Evolutionary conservation across 2,329 filamentous ascomycete species (phyloP), one percentile per base, ranked within the genome.

Genomic region (Bretziella fagacearum): DNA sequence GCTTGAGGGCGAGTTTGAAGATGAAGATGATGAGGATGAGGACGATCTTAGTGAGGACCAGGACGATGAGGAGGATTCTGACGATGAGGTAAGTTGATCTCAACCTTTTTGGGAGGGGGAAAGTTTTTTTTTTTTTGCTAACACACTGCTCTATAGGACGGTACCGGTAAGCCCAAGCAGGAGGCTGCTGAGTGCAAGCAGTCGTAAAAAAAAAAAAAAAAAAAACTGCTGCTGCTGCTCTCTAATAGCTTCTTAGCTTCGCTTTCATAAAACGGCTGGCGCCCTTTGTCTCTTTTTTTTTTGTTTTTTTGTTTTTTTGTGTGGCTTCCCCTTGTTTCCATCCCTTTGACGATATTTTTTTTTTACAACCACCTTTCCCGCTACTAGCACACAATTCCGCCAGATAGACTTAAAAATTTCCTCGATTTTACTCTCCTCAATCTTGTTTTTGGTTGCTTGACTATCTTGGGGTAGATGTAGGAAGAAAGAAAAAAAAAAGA

Each of bases 161-260:
- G 87, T 60, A 77, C 77, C 54, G 79, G 81, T 56, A 93, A 89
- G 73, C 85, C 86, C 50, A 93, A 93, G 73, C 85, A 91, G 68
- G 85, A 93, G 67, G 79, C 85, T 55, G 84, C 86, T 55, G 86
- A 94, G 70, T 94, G 86, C 78, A 94, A 94, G 74, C 85, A 93
- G 69, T 93, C 84, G 69, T 93, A 76, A n/a, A n/a, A n/a, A n/a
- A n/a, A n/a, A n/a, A n/a, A n/a, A n/a, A n/a, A n/a, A n/a, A n/a
- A n/a, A n/a, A n/a, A 72, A 66, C 44, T 39, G 44, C 22, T 41
- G 6, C 25, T 35, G 4, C 17, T 39, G 17, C 18, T 4, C 17
- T 39, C 18, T 43, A 36, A 20, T 32, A 41, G 26, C 13, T 45
- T 27, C 27, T 43, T 43, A 43, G 40, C 40, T 43, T 26, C 35